Conservation (phyloP, 495 filamentous ascomycete species). For the Penicillium turbatum region DNA sequence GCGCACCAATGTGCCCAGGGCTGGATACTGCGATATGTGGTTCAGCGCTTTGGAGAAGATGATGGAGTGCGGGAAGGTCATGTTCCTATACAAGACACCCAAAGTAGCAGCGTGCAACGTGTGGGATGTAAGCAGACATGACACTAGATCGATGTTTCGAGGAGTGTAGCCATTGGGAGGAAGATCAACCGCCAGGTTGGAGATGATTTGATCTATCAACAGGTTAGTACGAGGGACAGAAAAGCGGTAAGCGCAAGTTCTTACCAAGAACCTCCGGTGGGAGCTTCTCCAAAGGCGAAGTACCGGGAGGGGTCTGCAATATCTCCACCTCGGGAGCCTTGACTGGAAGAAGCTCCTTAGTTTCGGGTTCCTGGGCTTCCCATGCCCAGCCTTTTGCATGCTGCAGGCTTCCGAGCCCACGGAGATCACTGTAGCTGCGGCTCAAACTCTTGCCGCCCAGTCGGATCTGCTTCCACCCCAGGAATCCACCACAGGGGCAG, state of each 20-base stretch:
- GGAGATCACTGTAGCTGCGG: conserved; percentile 68
- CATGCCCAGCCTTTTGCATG: conserved; percentile 50
- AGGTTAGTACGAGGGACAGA: conserved; percentile 12
- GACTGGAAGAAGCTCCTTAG: conserved; percentile 19
- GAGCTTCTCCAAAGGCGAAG: conserved; percentile 57
- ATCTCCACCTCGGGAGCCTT: conserved; percentile 27
- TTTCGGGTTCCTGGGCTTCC: conserved; percentile 37
- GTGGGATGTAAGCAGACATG: conserved; percentile 70
- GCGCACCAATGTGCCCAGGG: conserved; percentile 72
- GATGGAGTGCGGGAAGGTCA: conserved; percentile 81
- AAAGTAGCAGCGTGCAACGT: conserved; percentile 73
- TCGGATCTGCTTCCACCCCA: conserved; percentile 68
- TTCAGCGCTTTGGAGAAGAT: conserved; percentile 82
- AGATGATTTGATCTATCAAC: conserved; percentile 67
- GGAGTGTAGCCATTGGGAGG: conserved; percentile 73
- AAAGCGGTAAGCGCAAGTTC: conserved; percentile 20
- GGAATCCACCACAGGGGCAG: conserved; percentile 66
- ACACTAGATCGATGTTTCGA: conserved; percentile 78
- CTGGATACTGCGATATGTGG: conserved; percentile 63
- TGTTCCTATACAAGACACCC: conserved; percentile 71
- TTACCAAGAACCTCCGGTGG: conserved; percentile 71
- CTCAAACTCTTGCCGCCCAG: conserved; percentile 62
- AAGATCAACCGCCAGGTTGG: conserved; percentile 66
- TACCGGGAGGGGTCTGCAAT: conserved; percentile 26
- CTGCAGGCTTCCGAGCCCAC: conserved; percentile 45